phyloP scores from a whole-genome alignment of 805 yeast genomes.

The Suhomyces sp. region DNA sequence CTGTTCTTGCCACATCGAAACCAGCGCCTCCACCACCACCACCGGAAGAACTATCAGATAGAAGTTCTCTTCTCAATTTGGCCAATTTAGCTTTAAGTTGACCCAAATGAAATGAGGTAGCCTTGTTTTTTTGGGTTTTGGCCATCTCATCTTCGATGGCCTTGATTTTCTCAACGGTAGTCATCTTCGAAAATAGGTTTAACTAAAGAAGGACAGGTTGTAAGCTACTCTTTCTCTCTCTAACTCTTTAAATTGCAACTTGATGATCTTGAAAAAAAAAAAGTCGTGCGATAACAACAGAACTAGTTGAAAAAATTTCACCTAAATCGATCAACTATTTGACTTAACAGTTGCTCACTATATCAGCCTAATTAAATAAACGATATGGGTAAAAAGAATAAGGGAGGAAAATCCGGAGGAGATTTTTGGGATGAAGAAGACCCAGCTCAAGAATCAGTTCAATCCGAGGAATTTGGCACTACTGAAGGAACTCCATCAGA shows the following conservation, averaged over 20 bases:
- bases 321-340: background rate
- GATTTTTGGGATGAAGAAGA: conserved; percentile 84
- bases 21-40: conserved; percentile 95
- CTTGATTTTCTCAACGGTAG: conserved; percentile 61
- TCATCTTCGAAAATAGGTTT: conserved; percentile 24
- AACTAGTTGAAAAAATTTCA: conserved; percentile 17
- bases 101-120: conserved; percentile 96
- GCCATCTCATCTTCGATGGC: conserved; percentile 98
- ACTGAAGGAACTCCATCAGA: conserved; percentile 25
- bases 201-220: background rate
- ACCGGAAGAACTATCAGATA: conserved; percentile 56
- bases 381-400: conserved; percentile 60
- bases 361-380: background rate
- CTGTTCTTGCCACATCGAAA: conserved; percentile 98
- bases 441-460: conserved; percentile 38
- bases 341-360: background rate
- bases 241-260: conserved; percentile 1
- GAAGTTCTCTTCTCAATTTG: conserved; percentile 85
- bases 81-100: conserved; percentile 96
- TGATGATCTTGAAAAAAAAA: conserved; percentile 8
- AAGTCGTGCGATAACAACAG: conserved; percentile 15
- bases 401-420: conserved; percentile 57
- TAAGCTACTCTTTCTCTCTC: background rate
- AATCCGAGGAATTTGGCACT: conserved; percentile 33
- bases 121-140: conserved; percentile 95